Base-by-base conservation (phyloP, 495 filamentous ascomycete species). In the Daldinia vernicosa region DNA sequence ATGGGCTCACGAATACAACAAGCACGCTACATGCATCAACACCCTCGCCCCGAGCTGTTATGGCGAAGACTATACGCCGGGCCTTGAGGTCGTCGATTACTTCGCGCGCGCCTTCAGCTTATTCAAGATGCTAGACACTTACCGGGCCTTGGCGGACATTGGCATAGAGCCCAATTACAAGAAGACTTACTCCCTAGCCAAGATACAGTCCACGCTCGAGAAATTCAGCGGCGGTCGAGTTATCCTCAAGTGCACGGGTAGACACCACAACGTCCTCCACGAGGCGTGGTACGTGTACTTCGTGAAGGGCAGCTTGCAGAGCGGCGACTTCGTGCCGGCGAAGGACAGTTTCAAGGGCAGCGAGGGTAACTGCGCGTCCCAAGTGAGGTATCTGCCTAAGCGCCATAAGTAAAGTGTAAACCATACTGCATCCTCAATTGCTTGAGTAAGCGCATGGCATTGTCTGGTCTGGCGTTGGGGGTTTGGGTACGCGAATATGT, bases 201-300 rank as follows among this genome's bases (percentile, higher is more conserved):
- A 88, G 40, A 90, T 97, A 64, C 83, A 90, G 61, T 77, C 78
- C 11, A 89, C 91, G 3, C 81, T 97, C n/a, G 80, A 84, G 35
- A 70, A 75, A 7, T 87, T 86, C 33, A 90, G 90, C 67, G 92
- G 92, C 17, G 84, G 86, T 15, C 79, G 83, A 2, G 92, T 93
- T 8, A 89, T 89, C 14, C 82, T 97, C 6, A 87, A 89, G 51
- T 97, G 94, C 78, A 76, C 78, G 11, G 82, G 83, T 22, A 76
- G 82, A 8, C 71, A 77, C 9, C 71, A 61, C 55, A 76, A 78
- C 24, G 77, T 82, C 27, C 79, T 97, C 27, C 90, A 93, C 72
- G 90, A 96, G 80, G 88, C 92, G 24, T 95, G 92, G 91, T 97
- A 97, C 75, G 87, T 89, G 66, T 97, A 90, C 81, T 90, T 94